Base-by-base conservation (phyloP, 768 basidiomycete species). In the Trametes cingulata region DNA sequence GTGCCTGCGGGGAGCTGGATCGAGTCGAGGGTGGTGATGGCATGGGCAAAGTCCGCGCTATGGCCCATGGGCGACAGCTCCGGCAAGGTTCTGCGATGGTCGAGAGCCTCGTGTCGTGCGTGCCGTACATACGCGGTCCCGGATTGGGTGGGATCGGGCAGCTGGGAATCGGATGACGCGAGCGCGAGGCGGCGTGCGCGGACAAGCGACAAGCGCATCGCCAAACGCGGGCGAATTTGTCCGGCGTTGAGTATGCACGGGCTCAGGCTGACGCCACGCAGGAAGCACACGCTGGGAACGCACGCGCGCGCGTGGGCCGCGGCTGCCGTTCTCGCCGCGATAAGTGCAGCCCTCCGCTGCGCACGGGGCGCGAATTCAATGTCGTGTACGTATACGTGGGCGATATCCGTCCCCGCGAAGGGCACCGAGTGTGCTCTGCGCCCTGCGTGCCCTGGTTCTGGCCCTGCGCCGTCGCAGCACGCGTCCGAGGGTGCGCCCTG, bases 171-270 rank as follows among this genome's bases (percentile, higher is more conserved):
- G n/a, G n/a, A n/a, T n/a, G 42, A 17, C 46, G 46, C 46, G 46
- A 24, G 17, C 25, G 6, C 27, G 46, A 29, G 20, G 27, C 2
- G 50, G 35, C 13, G 9, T 24, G 12, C 8, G 2, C 50, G 33
- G 29, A 49, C 12, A 39, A 2, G 39, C 2, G 46, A 42, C 47
- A 57, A 41, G 47, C 45, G 27, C 27, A 33, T n/a, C 46, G 20
- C 43, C 33, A 12, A 1, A n/a, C 37, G 24, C 6, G 43, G 35
- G 35, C 15, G 56, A 33, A 22, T 57, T 37, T 29, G 47, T 49
- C 47, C 47, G 56, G 56, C 56, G 56, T 57, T 57, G 56, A 57
- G 56, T 57, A 57, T 57, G 56, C 56, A 57, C 47, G 56, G 56
- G 47, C 39, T 45, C 52, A 9, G 37, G 39, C 15, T 7, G 9